Percentiles rank a stretch among this genome's conserved stretches.
Evolutionary conservation across 768 basidiomycete genomes (phyloP).

Genomic region (Tylopilus vinaceipallidus): DNA sequence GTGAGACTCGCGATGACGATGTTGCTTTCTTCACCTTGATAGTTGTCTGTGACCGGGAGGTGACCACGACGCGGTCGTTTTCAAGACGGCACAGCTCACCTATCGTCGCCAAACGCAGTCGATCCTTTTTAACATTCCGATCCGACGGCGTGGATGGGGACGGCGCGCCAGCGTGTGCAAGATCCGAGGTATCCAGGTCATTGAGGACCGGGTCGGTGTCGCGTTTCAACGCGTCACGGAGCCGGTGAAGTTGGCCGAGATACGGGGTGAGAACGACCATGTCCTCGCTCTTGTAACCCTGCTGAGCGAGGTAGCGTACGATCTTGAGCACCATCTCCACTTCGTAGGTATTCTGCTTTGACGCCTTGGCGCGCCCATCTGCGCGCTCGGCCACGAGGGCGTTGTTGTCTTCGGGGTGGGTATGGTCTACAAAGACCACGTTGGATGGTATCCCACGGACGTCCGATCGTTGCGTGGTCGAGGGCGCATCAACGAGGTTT

Average conservation of each 20-base stretch:
- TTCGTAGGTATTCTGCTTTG: slow-evolving; percentile 63
- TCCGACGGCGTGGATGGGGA: slow-evolving; percentile 30
- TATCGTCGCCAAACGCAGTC: slow-evolving; percentile 62
- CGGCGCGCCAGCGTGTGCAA: slow-evolving; percentile 57
- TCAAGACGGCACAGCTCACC: slow-evolving; percentile 37
- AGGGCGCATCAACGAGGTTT: slow-evolving; percentile 54
- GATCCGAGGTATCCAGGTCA: slow-evolving; percentile 58
- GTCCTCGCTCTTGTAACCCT: slow-evolving; percentile 61
- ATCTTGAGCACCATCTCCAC: slow-evolving; percentile 64
- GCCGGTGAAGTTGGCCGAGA: slow-evolving; percentile 56
- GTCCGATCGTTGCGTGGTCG: slow-evolving; percentile 46
- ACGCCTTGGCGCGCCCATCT: slow-evolving; percentile 46
- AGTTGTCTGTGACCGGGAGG: slow-evolving; percentile 67
- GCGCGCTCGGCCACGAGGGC: slow-evolving; percentile 38
- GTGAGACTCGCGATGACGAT: slow-evolving; percentile 63
- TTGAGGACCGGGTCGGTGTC: slow-evolving; percentile 57
- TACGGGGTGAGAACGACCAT: slow-evolving; percentile 71
- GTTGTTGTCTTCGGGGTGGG: slow-evolving; percentile 52
- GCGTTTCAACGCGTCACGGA: slow-evolving; percentile 42
- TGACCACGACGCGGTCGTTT: not conserved
- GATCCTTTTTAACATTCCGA: slow-evolving; percentile 35
- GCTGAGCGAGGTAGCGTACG: slow-evolving; percentile 61
- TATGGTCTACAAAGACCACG: slow-evolving; percentile 60
- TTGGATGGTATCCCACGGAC: slow-evolving; percentile 56
- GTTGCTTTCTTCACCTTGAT: slow-evolving; percentile 72